Evolutionary conservation across 345 rosid species (phyloP).

Genomic region (Brassica carinata): DNA sequence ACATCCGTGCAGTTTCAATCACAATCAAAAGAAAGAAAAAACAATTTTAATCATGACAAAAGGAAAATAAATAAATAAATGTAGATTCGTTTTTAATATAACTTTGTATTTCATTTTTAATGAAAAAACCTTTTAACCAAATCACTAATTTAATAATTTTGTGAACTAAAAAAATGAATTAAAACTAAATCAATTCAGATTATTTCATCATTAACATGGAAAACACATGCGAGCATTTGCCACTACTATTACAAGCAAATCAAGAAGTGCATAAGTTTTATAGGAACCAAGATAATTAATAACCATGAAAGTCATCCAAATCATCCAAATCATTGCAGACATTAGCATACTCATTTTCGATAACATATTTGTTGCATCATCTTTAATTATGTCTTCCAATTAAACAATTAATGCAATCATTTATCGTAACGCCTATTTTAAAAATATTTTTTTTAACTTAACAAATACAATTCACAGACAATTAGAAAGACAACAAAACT

Average conservation of each 20-base stretch:
- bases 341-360: background rate
- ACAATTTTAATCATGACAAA: background rate
- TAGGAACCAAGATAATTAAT: background rate
- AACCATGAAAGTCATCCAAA: background rate
- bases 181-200: background rate
- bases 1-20: no score
- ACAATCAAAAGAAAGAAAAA: no score
- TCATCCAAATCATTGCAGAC: background rate
- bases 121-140: background rate
- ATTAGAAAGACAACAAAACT: no score
- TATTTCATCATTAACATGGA: background rate
- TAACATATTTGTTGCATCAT: background rate
- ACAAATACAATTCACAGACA: no score
- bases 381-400: background rate
- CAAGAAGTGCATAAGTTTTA: background rate
- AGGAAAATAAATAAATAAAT: no score
- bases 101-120: background rate
- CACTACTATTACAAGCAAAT: background rate
- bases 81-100: background rate
- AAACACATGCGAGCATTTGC: background rate
- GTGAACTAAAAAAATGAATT: background rate
- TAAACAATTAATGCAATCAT: background rate
- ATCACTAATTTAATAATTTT: background rate
- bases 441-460: no score
- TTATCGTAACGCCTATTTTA: background rate